Evolutionary conservation across 805 yeast species (phyloP), one percentile per base, ranked within the genome.

Genomic region (Wickerhamiella alocasiicola): DNA sequence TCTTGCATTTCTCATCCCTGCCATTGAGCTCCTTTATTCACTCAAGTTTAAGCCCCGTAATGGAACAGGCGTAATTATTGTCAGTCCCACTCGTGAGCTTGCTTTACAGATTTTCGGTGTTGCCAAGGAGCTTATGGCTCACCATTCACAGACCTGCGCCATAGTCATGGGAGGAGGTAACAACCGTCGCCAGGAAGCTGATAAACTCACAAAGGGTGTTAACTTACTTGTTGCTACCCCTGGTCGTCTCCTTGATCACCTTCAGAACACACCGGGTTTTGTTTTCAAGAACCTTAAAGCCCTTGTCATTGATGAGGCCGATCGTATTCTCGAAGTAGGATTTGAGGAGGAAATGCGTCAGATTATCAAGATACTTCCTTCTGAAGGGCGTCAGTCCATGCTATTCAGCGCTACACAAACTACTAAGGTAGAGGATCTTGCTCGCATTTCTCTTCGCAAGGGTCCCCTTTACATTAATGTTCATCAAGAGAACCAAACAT

Each of bases 291-390:
- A 91, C 64, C 70, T 91, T 61, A 87, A 87, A 63, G 93, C 97
- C 3, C 68, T 91, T 47, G 76, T 93, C 42, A 87, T 91, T 51
- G 99, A 91, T 62, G 99, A 91, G 64, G 99, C 99, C 31, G 99
- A 91, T 61, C 76, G 98, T 64, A 91, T 91, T 52, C 68, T 91
- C 57, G 98, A 93, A 61, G 85, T 87, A 55, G 98, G 98, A 47
- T 91, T 91, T 65, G 98, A 91, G 66, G 97, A 93, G 52, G 99
- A 91, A 67, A 91, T 91, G 97, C 81, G 73, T 60, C 97, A 91
- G 63, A 91, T 91, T 56, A 83, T 91, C 55, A 83, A 79, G 62
- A 83, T 93, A 48, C 67, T 91, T 55, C 98, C 98, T 33, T 80
- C 75, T 46, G 88, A 84, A 50, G 87, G 80, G 49, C 79, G 98